Evolutionary conservation across 257 asterid species (phyloP), one percentile per base, ranked within the genome.

Genomic region (Datura wrightii): DNA sequence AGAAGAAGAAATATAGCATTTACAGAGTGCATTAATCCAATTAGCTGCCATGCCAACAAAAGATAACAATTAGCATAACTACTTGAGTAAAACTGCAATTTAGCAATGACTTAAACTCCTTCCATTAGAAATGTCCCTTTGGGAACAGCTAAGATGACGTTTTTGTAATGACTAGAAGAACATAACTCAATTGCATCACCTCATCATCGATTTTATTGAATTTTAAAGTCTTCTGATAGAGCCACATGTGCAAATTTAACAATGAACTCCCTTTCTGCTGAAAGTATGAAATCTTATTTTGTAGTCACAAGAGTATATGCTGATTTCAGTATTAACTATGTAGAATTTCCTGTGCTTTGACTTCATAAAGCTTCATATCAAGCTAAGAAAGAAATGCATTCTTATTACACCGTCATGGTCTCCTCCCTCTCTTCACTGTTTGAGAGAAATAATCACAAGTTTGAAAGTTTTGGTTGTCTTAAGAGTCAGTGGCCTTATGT

Each of bases 1-100:
- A 96, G 66, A 85, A 96, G 85, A 83, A 96, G 99, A 67, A 96
- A 90, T 55, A 94, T 83, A 19, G 97, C 98, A 89, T 96, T 96
- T n/a, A 93, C 93, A 58, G 99, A 94, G 65, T 96, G 98, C 97
- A 94, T 96, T 86, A 83, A 85, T 70, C 91, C 97, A 34, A 96
- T 91, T 87, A 96, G 86, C 98, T 94, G 95, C 87, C 83, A 85
- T 13, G 42, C 2, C 6, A 14, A 81, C 65, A 48, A 72, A 39
- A 80, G 34, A 34, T 37, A 31, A 74, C 31, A 8, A 82, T 79
- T 55, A 83, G 84, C 16, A 63, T n/a, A 52, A 69, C 3, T 18
- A n/a, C n/a, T 24, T 24, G 65, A 48, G 52, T 24, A 66, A 39
- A 54, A 65, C 37, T 16, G 53, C 60, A 60, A 52, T 41, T 70